Evolutionary conservation across 208 protist genomes (phyloP).

Genomic region (Crithidia brevicula): DNA sequence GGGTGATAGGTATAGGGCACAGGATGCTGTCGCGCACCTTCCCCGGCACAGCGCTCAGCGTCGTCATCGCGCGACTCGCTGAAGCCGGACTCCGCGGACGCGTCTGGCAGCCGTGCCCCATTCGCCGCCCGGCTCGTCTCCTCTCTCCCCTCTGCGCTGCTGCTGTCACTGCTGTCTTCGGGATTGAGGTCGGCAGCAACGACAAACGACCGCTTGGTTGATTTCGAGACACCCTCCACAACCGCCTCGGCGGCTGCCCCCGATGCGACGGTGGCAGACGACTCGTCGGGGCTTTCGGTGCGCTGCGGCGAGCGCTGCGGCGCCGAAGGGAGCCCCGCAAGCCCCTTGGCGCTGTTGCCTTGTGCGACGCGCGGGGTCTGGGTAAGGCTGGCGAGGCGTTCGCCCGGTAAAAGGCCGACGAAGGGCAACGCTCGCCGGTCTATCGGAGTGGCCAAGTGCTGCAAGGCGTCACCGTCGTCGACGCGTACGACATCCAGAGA

Average conservation of each 20-base stretch:
- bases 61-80: neutral
- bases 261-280: no score
- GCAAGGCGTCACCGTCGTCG: neutral
- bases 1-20: conserved; percentile 24
- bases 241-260: neutral
- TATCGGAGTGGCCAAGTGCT: conserved; percentile 1
- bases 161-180: no score
- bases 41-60: no score
- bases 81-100: neutral
- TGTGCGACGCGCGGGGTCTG: neutral
- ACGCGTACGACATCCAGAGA: neutral
- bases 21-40: no score
- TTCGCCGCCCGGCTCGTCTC: neutral
- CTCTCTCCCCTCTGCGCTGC: neutral
- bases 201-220: no score
- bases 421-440: neutral
- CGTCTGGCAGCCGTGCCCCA: neutral
- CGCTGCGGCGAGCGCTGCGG: neutral
- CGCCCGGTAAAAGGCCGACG: neutral
- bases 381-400: neutral
- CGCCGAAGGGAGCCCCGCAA: neutral
- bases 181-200: no score
- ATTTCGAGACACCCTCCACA: neutral
- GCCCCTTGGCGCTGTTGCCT: conserved; percentile 3
- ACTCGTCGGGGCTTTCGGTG: neutral